Percentiles rank a stretch among this genome's conserved stretches.
These are phyloP conservation scores for Gynochthodes officinalis DNA, from an alignment of 257 asterid genomes.

Conservation along the genomic window DNA sequence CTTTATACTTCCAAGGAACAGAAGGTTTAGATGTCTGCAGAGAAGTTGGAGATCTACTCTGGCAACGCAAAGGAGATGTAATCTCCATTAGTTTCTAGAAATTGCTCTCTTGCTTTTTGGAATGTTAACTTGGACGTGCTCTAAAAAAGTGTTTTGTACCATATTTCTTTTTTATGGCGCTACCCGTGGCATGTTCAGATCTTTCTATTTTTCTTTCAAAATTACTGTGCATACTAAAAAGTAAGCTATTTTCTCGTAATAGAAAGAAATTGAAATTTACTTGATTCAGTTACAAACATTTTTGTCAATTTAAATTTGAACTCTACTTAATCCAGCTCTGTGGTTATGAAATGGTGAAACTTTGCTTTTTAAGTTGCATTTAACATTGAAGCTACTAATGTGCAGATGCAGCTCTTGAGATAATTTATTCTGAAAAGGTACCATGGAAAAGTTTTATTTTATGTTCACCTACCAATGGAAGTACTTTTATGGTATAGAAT, in stretches of 20 bases:
- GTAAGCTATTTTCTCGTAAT: background rate
- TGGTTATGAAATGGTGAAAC: background rate
- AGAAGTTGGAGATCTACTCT: background rate
- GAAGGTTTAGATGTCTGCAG: constrained; percentile 20
- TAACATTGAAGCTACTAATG: background rate
- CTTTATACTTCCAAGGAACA: constrained; percentile 11
- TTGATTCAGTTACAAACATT: background rate
- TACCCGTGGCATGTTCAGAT: background rate
- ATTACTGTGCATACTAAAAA: background rate
- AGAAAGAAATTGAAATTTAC: background rate
- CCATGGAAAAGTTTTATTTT: background rate
- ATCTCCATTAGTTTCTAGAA: background rate
- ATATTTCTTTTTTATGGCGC: background rate
- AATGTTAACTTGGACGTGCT: background rate
- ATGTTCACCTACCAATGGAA: background rate
- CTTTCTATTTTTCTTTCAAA: background rate
- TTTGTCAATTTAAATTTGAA: background rate
- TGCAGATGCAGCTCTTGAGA: background rate
- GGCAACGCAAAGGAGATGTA: background rate
- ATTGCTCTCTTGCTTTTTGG: background rate
- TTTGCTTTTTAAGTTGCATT: background rate
- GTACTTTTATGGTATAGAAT: background rate
- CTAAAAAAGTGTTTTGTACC: background rate
- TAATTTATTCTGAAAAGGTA: background rate
- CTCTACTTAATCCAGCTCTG: background rate